Evolutionary conservation across 1,284 basidiomycete species (phyloP).

Genomic region (Fomitiporia mediterranea): DNA sequence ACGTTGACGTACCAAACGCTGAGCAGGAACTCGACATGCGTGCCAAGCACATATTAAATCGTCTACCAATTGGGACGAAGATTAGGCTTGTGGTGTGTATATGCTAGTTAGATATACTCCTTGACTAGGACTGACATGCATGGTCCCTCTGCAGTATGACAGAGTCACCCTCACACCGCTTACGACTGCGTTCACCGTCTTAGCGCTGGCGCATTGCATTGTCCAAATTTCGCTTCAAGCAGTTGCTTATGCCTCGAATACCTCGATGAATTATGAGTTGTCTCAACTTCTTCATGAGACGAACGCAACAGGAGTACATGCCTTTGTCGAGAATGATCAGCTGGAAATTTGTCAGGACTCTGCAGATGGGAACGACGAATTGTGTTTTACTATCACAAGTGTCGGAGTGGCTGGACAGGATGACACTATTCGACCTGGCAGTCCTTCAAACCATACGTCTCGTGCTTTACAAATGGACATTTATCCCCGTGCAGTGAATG

Average conservation of each 20-base stretch:
- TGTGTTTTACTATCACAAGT: neutral
- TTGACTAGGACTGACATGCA: neutral
- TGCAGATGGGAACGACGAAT: neutral
- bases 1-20: neutral
- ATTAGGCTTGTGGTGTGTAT: constrained; percentile 17
- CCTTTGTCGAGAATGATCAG: constrained; percentile 6
- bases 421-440: neutral
- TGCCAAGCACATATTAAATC: constrained; percentile 14
- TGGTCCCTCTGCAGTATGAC: constrained; percentile 15
- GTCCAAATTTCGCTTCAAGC: constrained; percentile 17
- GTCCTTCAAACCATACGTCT: neutral
- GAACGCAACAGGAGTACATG: constrained; percentile 1
- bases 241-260: constrained; percentile 1
- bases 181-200: constrained; percentile 11
- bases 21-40: constrained; percentile 6
- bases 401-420: constrained; percentile 1
- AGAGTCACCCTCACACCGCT: constrained; percentile 20
- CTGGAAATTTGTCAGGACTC: constrained; percentile 11
- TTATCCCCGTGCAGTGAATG: neutral
- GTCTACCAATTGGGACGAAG: constrained; percentile 3
- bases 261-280: neutral
- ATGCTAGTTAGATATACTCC: neutral
- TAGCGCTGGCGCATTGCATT: constrained; percentile 14
- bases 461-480: neutral
- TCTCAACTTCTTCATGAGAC: neutral